A percentile compares a stretch with the other conserved stretches of the same genome.
These are phyloP conservation scores for Brassica juncea DNA, from an alignment of 345 rosid species.

Conservation along the genomic window DNA sequence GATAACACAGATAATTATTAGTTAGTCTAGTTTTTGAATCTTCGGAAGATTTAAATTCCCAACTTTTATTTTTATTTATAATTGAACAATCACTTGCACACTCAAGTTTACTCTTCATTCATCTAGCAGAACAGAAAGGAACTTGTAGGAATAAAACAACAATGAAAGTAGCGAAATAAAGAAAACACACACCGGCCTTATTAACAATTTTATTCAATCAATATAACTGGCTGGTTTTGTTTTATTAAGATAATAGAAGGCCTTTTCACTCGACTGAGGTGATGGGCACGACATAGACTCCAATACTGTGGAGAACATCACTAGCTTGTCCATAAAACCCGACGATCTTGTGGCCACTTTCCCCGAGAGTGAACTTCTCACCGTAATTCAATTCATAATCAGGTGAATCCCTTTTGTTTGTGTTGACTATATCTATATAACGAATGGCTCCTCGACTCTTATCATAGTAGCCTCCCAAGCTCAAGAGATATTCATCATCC, in stretches of 20 bases:
- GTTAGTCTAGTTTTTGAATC: not conserved
- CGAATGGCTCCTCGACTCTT: not conserved
- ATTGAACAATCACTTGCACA: not conserved
- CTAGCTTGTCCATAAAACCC: conserved; percentile 37
- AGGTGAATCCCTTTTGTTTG: conserved; percentile 24
- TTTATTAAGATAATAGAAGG: not conserved
- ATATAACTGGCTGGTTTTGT: not conserved
- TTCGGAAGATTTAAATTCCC: not conserved
- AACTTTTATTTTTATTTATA: not conserved
- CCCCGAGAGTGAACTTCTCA: conserved; percentile 6
- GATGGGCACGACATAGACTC: conserved; percentile 16
- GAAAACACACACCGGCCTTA: conserved; percentile 1
- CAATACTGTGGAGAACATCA: conserved; percentile 29
- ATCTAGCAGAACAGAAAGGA: not conserved
- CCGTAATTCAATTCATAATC: conserved; percentile 15
- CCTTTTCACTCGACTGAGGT: conserved; percentile 5
- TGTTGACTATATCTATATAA: not conserved
- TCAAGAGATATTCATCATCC: conserved; percentile 28
- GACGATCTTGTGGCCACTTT: conserved; percentile 13
- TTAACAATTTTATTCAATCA: not conserved
- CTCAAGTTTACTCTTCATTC: not conserved
- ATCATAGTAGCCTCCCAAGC: conserved; percentile 17
- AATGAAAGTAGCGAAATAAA: not conserved
- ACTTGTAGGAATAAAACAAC: not conserved
- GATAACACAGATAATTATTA: no score